These are phyloP conservation scores for cucumber (Cucumis sativus) DNA, from an alignment of 306 rosid species.

Conservation along the genomic window DNA sequence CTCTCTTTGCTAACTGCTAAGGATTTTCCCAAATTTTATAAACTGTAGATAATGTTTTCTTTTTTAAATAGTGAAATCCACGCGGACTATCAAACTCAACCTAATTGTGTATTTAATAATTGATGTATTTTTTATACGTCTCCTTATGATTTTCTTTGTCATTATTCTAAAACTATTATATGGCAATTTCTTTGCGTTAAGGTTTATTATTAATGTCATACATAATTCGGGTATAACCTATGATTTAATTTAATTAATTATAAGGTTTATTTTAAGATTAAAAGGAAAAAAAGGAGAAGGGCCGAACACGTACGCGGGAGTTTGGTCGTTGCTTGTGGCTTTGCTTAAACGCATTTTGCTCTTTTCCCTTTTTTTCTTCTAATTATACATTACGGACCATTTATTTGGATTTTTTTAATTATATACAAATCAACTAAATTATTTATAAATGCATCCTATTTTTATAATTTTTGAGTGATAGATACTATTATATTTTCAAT, in stretches of 20 bases:
- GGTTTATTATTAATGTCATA: background rate
- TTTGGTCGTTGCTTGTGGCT: background rate
- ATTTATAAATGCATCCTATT: too few species aligned
- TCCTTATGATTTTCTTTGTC: background rate
- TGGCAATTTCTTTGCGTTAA: background rate
- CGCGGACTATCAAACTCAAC: background rate
- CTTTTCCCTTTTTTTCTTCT: background rate
- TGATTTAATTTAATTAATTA: background rate
- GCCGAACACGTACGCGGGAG: background rate
- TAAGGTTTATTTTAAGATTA: too few species aligned
- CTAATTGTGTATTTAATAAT: too few species aligned
- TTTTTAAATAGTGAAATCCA: background rate
- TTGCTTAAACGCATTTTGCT: background rate
- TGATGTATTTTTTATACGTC: too few species aligned
- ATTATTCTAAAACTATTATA: background rate
- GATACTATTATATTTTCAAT: too few species aligned
- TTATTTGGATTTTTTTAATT: too few species aligned
- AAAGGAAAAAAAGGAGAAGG: background rate
- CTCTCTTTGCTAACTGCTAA: background rate
- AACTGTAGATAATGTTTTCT: background rate
- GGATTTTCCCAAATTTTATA: background rate
- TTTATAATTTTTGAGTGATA: too few species aligned
- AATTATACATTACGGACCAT: too few species aligned
- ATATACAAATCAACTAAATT: too few species aligned
- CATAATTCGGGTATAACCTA: background rate